A percentile compares a stretch with the other conserved stretches of the same genome.
phyloP scores from a whole-genome alignment of 1,139 yeast species.

The Protomyces pachydermus region DNA sequence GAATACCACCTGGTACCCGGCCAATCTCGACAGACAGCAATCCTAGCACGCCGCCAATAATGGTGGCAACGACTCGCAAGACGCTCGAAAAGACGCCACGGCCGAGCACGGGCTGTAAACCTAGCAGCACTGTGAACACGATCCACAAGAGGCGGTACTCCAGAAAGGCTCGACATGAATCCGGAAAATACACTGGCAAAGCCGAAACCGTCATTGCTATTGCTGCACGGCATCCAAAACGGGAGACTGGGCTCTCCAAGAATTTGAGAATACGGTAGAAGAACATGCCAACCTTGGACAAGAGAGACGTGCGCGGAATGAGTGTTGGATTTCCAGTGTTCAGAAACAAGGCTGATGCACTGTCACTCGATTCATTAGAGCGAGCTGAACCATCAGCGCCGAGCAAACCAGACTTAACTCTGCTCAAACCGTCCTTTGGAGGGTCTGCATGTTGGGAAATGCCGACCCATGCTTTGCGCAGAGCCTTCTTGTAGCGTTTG shows the following conservation, averaged over 20 bases:
- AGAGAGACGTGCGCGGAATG: background rate
- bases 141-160: slow-evolving; percentile 21
- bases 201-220: slow-evolving; percentile 17
- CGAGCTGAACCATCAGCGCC: background rate
- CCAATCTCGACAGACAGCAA: slow-evolving; percentile 21
- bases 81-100: slow-evolving; percentile 10
- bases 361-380: background rate
- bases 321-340: slow-evolving; percentile 2
- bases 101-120: slow-evolving; percentile 21
- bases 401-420: background rate
- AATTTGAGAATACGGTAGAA: slow-evolving; percentile 6
- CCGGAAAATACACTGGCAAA: slow-evolving; percentile 21
- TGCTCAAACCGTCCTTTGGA: background rate
- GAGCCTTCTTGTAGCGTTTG: slow-evolving; percentile 12
- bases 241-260: slow-evolving; percentile 7
- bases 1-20: slow-evolving; percentile 13
- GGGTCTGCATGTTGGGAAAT: background rate
- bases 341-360: slow-evolving; percentile 6
- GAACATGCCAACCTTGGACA: background rate
- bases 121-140: slow-evolving; percentile 18
- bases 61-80: slow-evolving; percentile 15
- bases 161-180: slow-evolving; percentile 3
- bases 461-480: background rate
- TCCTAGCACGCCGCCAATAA: slow-evolving; percentile 21
- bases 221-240: slow-evolving; percentile 22